Base-by-base conservation (phyloP, 176 grass and related monocot species). In the Saccharum spontaneum region DNA sequence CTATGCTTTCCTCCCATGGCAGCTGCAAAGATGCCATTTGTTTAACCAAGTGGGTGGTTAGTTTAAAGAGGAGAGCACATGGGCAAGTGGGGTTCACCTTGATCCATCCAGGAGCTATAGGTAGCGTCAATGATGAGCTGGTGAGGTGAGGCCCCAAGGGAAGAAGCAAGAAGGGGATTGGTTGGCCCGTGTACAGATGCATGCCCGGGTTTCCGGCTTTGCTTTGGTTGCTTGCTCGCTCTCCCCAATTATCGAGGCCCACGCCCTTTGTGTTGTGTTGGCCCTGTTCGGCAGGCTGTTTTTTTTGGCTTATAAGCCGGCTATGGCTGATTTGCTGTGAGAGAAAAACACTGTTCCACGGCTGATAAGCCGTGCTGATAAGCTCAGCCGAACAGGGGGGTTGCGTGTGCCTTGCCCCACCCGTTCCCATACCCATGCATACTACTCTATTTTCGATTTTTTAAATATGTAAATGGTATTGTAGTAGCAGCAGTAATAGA, bases 211-310 rank as follows among this genome's bases (percentile, higher is more conserved):
- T 87, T 38, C 75, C 74, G 59, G 84, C 84, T 74, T 44, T 75
- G 79, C 64, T 34, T 22, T 36, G 17, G 13, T 8, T 57, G 69
- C 39, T 8, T 57, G 69, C 39, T 66, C 9, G 11, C 17, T 12
- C 57, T 26, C 66, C n/a, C 74, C 84, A 87, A 83, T 90, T 74
- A 83, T 83, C 79, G 7, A 82, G 66, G 59, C 28, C 38, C 84
- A 73, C 88, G 20, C 84, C 66, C 67, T 73, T 73, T 31, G 15
- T 52, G 14, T 79, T 34, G 65, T 18, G 65, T 37, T n/a, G n/a
- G n/a, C n/a, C n/a, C n/a, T n/a, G n/a, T n/a, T n/a, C n/a, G n/a
- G n/a, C n/a, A n/a, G n/a, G n/a, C n/a, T n/a, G n/a, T n/a, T n/a
- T n/a, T n/a, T n/a, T n/a, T n/a, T n/a, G n/a, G n/a, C n/a, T n/a